Percentiles rank a stretch among this genome's conserved stretches.
phyloP scores from a whole-genome alignment of 306 rosid species.

The Vicia sativa region DNA sequence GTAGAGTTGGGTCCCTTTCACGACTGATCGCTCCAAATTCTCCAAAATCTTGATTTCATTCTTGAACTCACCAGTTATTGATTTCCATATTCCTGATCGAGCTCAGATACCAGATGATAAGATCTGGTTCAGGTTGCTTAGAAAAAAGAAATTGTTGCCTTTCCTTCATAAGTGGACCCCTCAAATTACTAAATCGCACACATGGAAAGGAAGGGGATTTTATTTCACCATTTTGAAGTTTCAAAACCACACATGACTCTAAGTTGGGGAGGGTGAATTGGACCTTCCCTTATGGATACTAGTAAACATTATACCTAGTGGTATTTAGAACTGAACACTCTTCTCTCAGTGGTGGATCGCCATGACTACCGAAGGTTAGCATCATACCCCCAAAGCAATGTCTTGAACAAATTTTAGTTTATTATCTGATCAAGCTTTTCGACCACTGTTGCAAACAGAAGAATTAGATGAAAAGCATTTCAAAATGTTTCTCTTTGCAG shows the following conservation, averaged over 20 bases:
- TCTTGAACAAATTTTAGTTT: neutral
- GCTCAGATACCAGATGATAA: no score
- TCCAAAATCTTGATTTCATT: no score
- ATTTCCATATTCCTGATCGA: no score
- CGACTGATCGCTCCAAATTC: no score
- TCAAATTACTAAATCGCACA: no score
- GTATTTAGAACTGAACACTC: constrained; percentile 4
- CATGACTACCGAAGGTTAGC: neutral
- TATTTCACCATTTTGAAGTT: constrained; percentile 1
- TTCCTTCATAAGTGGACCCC: no score
- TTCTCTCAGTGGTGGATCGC: neutral
- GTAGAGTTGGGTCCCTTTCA: no score
- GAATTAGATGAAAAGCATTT: neutral
- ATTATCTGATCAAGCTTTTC: neutral
- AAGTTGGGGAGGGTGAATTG: constrained; percentile 1
- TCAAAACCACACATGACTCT: neutral
- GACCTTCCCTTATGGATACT: neutral
- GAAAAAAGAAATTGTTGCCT: no score
- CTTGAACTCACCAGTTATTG: no score
- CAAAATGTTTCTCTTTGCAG: neutral
- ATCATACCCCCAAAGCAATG: constrained; percentile 8
- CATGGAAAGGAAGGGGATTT: neutral
- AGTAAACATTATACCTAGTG: neutral
- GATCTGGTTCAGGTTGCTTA: no score
- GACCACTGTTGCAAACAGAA: neutral